These are phyloP conservation scores for Eucalyptus pauciflora DNA, from an alignment of 345 rosid genomes.

Conservation along the genomic window DNA sequence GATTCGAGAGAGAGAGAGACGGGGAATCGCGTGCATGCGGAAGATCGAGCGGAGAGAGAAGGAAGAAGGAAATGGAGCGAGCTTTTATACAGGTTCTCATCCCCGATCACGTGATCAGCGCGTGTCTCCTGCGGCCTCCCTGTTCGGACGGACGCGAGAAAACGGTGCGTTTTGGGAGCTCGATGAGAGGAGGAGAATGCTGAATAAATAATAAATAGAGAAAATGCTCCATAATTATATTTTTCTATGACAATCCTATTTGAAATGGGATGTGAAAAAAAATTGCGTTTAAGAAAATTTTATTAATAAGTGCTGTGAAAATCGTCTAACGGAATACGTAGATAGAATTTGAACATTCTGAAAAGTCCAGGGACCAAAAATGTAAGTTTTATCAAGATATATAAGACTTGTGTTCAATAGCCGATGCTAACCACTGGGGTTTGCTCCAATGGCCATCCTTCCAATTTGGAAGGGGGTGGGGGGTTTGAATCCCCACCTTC, in stretches of 20 bases:
- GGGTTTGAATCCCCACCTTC: no score
- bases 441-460: no score
- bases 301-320: neutral
- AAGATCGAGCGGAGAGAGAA: accelerated
- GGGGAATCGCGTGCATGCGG: neutral
- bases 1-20: neutral
- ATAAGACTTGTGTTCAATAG: accelerated
- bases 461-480: no score
- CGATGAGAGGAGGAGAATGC: neutral
- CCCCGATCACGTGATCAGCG: neutral
- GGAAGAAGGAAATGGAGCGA: accelerated
- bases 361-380: accelerated
- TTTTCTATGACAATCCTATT: neutral
- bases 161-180: neutral
- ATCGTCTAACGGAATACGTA: accelerated
- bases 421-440: no score
- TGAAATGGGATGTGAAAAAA: neutral
- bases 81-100: neutral
- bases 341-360: neutral
- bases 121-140: no score
- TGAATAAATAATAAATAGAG: neutral
- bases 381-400: neutral
- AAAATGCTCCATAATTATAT: neutral
- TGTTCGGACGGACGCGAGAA: no score
- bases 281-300: neutral